Percentiles rank a stretch among this genome's conserved stretches.
phyloP scores from a whole-genome alignment of 257 asterid genomes.

The Solanum okadae region DNA sequence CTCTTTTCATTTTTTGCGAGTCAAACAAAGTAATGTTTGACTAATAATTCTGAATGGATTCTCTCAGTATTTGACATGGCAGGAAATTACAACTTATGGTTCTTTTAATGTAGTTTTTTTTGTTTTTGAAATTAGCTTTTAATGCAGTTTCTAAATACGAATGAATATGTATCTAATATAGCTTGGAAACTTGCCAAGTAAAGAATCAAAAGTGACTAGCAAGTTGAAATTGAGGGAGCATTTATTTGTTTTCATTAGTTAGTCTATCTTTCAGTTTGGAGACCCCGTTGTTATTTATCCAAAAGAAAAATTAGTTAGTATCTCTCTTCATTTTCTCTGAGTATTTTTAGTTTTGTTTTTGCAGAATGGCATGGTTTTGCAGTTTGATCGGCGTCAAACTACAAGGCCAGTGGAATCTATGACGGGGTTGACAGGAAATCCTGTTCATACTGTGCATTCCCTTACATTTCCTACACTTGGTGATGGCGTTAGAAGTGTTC shows the following conservation, averaged over 20 bases:
- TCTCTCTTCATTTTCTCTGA: background rate
- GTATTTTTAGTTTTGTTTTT: background rate
- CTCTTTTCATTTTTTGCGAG: background rate
- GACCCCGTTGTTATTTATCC: background rate
- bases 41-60: background rate
- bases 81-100: background rate
- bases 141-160: background rate
- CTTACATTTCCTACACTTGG: constrained; percentile 30
- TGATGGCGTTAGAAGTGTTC: constrained; percentile 43
- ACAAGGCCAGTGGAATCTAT: constrained; percentile 54
- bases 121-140: background rate
- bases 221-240: background rate
- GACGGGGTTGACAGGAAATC: constrained; percentile 49
- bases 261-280: background rate
- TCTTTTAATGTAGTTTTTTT: background rate
- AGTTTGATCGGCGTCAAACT: constrained; percentile 81
- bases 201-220: background rate
- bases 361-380: constrained; percentile 80
- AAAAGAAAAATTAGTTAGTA: background rate
- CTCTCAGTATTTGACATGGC: background rate
- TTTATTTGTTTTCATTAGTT: background rate
- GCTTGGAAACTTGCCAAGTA: background rate
- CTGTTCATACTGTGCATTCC: constrained; percentile 60
- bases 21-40: background rate
- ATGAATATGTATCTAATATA: background rate